Percentiles rank a stretch among this genome's conserved stretches.
Conservation (phyloP, 2,329 filamentous ascomycete species). For the Elsinoe batatas region DNA sequence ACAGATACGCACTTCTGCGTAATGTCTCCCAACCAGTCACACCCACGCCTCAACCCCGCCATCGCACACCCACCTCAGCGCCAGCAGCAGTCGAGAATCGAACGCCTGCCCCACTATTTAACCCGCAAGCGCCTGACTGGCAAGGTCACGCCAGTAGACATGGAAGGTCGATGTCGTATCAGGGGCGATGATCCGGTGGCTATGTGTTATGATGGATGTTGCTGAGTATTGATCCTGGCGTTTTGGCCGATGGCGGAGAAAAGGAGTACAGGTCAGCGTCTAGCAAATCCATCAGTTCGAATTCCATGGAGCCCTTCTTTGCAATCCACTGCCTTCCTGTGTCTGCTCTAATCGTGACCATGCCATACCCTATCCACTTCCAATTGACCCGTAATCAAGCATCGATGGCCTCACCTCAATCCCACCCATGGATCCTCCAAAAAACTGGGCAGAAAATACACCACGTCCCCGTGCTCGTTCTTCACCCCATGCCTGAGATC, state of each 20-base stretch:
- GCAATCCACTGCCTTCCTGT: neutral
- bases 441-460: conserved; percentile 59
- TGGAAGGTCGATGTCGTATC: neutral
- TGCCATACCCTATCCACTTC: neutral
- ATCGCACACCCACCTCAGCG: neutral
- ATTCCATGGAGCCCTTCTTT: neutral
- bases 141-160: neutral
- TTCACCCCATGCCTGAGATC: conserved; percentile 32
- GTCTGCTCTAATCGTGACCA: neutral
- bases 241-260: neutral
- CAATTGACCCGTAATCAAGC: neutral
- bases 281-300: neutral
- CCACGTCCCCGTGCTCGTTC: conserved; percentile 50
- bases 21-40: neutral
- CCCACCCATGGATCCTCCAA: conserved; percentile 64
- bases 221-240: neutral
- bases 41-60: neutral
- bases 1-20: neutral
- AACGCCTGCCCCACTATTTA: neutral
- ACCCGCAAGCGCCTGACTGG: neutral
- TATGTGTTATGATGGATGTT: neutral
- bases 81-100: neutral
- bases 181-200: neutral
- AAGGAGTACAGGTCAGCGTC: neutral
- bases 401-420: conserved; percentile 33